These are phyloP conservation scores for Cytospora piceae DNA, from an alignment of 2,329 filamentous ascomycete genomes.

Conservation along the genomic window DNA sequence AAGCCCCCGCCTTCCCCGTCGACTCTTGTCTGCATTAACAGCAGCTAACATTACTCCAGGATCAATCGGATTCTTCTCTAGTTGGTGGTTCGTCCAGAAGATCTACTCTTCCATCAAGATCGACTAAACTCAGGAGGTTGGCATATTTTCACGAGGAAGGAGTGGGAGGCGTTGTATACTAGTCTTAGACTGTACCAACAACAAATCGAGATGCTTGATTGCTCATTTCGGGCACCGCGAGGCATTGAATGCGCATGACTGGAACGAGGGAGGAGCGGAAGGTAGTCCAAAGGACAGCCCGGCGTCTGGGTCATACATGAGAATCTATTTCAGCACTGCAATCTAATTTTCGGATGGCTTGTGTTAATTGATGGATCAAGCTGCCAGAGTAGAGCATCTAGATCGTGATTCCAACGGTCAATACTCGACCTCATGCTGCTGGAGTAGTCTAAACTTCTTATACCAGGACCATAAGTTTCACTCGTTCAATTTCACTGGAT, in stretches of 20 bases:
- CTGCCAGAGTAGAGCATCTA: background rate
- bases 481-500: too few relatives aligned
- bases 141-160: background rate
- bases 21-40: slow-evolving; percentile 14
- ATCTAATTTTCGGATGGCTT: background rate
- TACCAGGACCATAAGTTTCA: too few relatives aligned
- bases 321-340: slow-evolving; percentile 10
- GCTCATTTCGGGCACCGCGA: background rate
- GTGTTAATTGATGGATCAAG: background rate
- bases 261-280: background rate
- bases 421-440: background rate
- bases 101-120: slow-evolving; percentile 99
- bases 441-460: too few relatives aligned
- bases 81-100: slow-evolving; percentile 90
- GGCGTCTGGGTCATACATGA: slow-evolving; percentile 18
- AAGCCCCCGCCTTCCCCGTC: slow-evolving; percentile 48
- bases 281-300: background rate
- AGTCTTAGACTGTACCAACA: slow-evolving; percentile 29
- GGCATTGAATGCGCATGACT: slow-evolving; percentile 9
- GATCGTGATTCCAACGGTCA: background rate
- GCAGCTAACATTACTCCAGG: slow-evolving; percentile 55
- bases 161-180: slow-evolving; percentile 27
- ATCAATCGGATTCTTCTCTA: slow-evolving; percentile 92
- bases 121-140: slow-evolving; percentile 59
- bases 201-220: slow-evolving; percentile 2